These are phyloP conservation scores for Metarhizium brunneum DNA, from an alignment of 2,329 filamentous ascomycete species.

Conservation along the genomic window DNA sequence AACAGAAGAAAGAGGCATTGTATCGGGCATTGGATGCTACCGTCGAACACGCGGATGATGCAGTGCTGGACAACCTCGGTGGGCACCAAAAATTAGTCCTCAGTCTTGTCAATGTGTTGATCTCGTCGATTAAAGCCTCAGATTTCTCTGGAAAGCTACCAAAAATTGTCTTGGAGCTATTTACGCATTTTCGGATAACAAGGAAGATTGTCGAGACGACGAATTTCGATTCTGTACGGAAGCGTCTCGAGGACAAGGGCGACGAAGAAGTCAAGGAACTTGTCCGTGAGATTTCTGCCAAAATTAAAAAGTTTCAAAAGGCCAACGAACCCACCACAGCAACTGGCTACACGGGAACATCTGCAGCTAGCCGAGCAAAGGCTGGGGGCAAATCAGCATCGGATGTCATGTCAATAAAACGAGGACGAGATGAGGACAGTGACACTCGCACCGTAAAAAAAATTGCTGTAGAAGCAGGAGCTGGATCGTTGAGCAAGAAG, in stretches of 20 bases:
- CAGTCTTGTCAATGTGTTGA: constrained; percentile 43
- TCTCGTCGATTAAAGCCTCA: constrained; percentile 41
- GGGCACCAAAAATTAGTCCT: constrained; percentile 47
- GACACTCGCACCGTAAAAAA: constrained; percentile 33
- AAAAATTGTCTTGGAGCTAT: constrained; percentile 48
- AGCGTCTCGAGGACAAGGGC: constrained; percentile 52
- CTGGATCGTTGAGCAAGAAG: constrained; percentile 29
- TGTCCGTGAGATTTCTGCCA: constrained; percentile 46
- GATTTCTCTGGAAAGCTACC: constrained; percentile 45
- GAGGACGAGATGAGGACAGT: constrained; percentile 29
- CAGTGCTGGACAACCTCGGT: constrained; percentile 48
- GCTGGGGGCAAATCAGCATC: constrained; percentile 19
- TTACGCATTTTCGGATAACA: constrained; percentile 53
- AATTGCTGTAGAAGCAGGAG: constrained; percentile 30
- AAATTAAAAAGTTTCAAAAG: constrained; percentile 32
- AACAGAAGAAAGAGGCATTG: constrained; percentile 37
- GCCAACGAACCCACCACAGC: constrained; percentile 22
- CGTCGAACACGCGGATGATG: constrained; percentile 43
- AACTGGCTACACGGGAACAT: constrained; percentile 30
- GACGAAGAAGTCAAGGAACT: constrained; percentile 55
- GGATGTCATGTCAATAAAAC: constrained; percentile 23
- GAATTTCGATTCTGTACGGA: constrained; percentile 56
- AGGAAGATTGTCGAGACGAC: constrained; percentile 53
- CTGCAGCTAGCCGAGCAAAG: constrained; percentile 28
- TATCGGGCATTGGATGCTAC: constrained; percentile 44